A percentile compares a stretch with the other conserved stretches of the same genome.
These are phyloP conservation scores for Oryza nivara DNA, from an alignment of 176 grass and related monocot genomes.

Conservation along the genomic window DNA sequence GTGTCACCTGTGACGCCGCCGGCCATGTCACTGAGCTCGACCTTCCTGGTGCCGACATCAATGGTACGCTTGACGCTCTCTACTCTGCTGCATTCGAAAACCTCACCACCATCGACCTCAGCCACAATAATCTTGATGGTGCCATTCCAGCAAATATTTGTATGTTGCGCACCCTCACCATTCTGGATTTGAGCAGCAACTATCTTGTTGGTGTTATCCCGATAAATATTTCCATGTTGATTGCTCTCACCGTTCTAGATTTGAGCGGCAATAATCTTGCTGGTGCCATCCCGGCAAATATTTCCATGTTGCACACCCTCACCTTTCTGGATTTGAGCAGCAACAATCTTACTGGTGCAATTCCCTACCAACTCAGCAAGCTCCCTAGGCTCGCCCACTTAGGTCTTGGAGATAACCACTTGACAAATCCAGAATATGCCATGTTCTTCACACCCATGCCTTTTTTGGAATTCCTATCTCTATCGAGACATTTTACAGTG, in stretches of 20 bases:
- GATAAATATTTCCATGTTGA: neutral
- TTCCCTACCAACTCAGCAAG: slow-evolving; percentile 4
- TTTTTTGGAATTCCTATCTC: too few relatives aligned
- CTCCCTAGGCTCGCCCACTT: neutral
- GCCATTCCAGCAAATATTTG: too few relatives aligned
- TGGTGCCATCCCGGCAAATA: too few relatives aligned
- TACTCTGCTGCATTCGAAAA: slow-evolving; percentile 29
- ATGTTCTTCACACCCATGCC: neutral
- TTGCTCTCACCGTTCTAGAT: too few relatives aligned
- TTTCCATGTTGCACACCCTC: too few relatives aligned
- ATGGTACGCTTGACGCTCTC: slow-evolving; percentile 42
- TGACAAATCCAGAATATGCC: neutral
- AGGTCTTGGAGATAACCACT: neutral
- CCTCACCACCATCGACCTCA: slow-evolving; percentile 44
- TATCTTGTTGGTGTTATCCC: slow-evolving; percentile 33
- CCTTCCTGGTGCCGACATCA: neutral
- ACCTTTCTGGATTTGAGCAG: too few relatives aligned
- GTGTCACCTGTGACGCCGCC: slow-evolving; percentile 36
- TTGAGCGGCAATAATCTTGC: too few relatives aligned
- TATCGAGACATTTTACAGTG: too few relatives aligned
- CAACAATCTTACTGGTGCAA: slow-evolving; percentile 18
- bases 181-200: too few relatives aligned
- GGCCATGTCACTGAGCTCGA: slow-evolving; percentile 32
- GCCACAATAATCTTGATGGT: too few relatives aligned
- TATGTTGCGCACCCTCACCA: too few relatives aligned